Percentiles rank a stretch among this genome's conserved stretches.
Evolutionary conservation across 768 basidiomycete genomes (phyloP).

Genomic region (Amanita muscaria): DNA sequence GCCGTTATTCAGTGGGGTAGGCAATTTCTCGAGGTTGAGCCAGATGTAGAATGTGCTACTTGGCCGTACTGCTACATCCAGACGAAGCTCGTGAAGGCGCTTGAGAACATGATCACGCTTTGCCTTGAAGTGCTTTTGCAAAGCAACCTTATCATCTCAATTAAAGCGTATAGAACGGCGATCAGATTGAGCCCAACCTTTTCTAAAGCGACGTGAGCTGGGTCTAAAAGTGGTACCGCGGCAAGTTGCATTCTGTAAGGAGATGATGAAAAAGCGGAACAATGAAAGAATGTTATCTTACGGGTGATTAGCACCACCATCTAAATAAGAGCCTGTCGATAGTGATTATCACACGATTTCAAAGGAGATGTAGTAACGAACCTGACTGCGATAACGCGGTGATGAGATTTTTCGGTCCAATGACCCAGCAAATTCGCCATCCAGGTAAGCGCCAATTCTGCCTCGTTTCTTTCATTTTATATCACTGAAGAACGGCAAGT

Average conservation of each 20-base stretch:
- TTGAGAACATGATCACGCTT: conserved; percentile 87
- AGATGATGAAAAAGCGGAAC: background rate
- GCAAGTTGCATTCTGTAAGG: conserved; percentile 69
- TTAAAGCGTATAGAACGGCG: background rate
- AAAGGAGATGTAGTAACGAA: conserved; percentile 13
- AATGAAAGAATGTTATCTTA: conserved; percentile 26
- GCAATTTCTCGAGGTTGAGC: conserved; percentile 77
- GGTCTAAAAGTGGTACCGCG: conserved; percentile 77
- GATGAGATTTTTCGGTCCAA: conserved; percentile 84
- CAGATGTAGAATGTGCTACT: conserved; percentile 90
- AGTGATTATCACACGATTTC: background rate
- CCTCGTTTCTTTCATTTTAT: background rate
- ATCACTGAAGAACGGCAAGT: background rate
- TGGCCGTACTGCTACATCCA: conserved; percentile 72
- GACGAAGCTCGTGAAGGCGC: conserved; percentile 68
- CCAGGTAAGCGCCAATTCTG: conserved; percentile 95
- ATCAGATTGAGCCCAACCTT: conserved; percentile 31
- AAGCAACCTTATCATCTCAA: conserved; percentile 41
- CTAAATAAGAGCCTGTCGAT: conserved; percentile 68
- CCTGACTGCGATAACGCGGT: conserved; percentile 89
- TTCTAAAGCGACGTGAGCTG: conserved; percentile 56
- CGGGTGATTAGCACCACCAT: conserved; percentile 93
- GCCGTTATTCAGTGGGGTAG: conserved; percentile 80
- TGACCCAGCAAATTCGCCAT: conserved; percentile 91
- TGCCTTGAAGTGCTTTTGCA: conserved; percentile 84